A percentile compares a stretch with the other conserved stretches of the same genome.
These are phyloP conservation scores for Cytospora piceae DNA, from an alignment of 2,329 filamentous ascomycete genomes.

Conservation along the genomic window DNA sequence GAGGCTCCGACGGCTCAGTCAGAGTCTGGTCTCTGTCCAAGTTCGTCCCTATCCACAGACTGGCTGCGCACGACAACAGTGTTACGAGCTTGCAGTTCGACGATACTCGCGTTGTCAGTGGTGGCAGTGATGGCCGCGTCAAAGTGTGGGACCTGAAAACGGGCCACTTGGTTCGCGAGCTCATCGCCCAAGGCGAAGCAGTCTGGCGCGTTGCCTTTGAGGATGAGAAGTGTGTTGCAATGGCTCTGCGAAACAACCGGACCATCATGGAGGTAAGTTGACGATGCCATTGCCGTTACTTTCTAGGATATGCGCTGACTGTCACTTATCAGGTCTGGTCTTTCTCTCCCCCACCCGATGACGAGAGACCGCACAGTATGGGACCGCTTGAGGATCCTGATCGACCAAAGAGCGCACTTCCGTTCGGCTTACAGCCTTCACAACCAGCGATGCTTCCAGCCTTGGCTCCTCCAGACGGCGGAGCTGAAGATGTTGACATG, in stretches of 20 bases:
- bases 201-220: conserved; percentile 99
- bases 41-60: conserved; percentile 88
- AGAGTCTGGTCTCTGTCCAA: conserved; percentile 93
- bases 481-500: conserved; percentile 58
- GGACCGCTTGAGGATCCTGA: conserved; percentile 49
- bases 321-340: conserved; percentile 75
- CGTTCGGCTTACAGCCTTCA: conserved; percentile 47
- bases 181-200: conserved; percentile 88
- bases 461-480: conserved; percentile 41
- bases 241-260: conserved; percentile 81
- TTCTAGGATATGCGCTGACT: conserved; percentile 36
- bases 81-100: conserved; percentile 98
- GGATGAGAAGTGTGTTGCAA: conserved; percentile 95
- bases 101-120: conserved; percentile 91
- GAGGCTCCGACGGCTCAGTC: conserved; percentile 93
- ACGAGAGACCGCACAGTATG: conserved; percentile 56
- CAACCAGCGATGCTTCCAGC: conserved; percentile 38
- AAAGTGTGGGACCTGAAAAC: conserved; percentile 98
- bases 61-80: conserved; percentile 97
- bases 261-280: conserved; percentile 94
- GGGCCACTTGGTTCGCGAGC: conserved; percentile 85
- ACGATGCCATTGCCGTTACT: background rate
- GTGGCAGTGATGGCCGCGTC: conserved; percentile 94
- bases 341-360: conserved; percentile 83
- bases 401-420: conserved; percentile 57